These are phyloP conservation scores for Metarhizium rileyi DNA, from an alignment of 2,329 filamentous ascomycete species.

Conservation along the genomic window DNA sequence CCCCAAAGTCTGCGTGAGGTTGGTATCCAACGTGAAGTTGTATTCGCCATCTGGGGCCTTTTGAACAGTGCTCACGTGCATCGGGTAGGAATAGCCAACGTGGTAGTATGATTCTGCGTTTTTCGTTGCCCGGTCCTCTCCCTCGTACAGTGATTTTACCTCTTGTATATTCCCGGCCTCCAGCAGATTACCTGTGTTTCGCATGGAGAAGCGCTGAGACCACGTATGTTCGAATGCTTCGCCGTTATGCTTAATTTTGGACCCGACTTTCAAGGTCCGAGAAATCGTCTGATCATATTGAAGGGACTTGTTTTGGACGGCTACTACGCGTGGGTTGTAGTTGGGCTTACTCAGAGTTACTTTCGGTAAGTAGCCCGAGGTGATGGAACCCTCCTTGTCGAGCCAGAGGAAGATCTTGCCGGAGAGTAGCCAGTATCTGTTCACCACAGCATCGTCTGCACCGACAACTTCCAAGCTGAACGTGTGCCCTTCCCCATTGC, in stretches of 20 bases:
- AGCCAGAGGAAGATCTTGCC: conserved; percentile 78
- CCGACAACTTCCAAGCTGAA: conserved; percentile 62
- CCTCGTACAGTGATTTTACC: conserved; percentile 10
- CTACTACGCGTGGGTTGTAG: neutral
- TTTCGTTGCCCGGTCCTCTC: conserved; percentile 7
- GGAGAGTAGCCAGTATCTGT: conserved; percentile 56
- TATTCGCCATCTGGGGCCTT: conserved; percentile 2
- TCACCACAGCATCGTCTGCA: conserved; percentile 43
- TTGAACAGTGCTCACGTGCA: conserved; percentile 2
- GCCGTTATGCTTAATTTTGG: conserved; percentile 33
- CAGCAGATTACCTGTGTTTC: conserved; percentile 38
- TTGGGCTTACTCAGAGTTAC: neutral
- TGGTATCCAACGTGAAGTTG: conserved; percentile 18
- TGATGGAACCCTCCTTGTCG: conserved; percentile 36
- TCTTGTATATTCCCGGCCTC: conserved; percentile 31
- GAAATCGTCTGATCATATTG: conserved; percentile 40
- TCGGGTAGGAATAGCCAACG: conserved; percentile 9
- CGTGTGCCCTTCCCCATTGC: conserved; percentile 52
- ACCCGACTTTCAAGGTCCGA: conserved; percentile 48
- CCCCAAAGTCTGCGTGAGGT: conserved; percentile 30
- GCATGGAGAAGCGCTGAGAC: conserved; percentile 48
- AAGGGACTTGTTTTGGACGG: neutral
- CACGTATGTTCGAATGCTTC: conserved; percentile 28
- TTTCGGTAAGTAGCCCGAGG: conserved; percentile 22
- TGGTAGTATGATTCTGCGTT: neutral